Percentiles rank a stretch among this genome's conserved stretches.
Evolutionary conservation across 306 rosid genomes (phyloP).

Genomic region (Cajanus cajan): DNA sequence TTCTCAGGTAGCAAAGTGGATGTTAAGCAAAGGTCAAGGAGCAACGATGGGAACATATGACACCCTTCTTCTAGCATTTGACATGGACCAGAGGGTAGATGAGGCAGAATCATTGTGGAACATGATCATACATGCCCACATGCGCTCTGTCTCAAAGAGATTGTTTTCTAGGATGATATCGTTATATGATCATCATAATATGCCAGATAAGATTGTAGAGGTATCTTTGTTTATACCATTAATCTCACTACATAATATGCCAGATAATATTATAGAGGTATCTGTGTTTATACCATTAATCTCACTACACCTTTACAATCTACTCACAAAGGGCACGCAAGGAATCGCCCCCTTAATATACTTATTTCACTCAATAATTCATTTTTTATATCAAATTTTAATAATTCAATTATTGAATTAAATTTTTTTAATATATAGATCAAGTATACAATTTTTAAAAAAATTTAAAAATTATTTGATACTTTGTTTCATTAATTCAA

Average conservation of each 20-base stretch:
- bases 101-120: conserved; percentile 98
- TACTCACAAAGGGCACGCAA: no score
- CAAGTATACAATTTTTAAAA: no score
- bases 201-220: conserved; percentile 69
- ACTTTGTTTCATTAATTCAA: no score
- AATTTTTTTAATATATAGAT: no score
- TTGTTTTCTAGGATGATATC: conserved; percentile 88
- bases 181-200: conserved; percentile 71
- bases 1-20: conserved; percentile 90
- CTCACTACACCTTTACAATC: no score
- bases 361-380: no score
- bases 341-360: no score
- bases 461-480: no score
- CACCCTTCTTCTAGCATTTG: conserved; percentile 86
- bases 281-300: no score
- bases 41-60: conserved; percentile 92
- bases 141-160: conserved; percentile 72
- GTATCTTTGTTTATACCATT: conserved; percentile 35
- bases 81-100: conserved; percentile 75
- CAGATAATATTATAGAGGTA: no score
- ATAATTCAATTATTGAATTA: no score
- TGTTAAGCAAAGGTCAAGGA: conserved; percentile 96
- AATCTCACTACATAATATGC: conserved; percentile 1
- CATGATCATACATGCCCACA: conserved; percentile 76
- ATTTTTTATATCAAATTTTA: no score